phyloP scores from a whole-genome alignment of 768 basidiomycete genomes.

The Cytidiella melzeri region DNA sequence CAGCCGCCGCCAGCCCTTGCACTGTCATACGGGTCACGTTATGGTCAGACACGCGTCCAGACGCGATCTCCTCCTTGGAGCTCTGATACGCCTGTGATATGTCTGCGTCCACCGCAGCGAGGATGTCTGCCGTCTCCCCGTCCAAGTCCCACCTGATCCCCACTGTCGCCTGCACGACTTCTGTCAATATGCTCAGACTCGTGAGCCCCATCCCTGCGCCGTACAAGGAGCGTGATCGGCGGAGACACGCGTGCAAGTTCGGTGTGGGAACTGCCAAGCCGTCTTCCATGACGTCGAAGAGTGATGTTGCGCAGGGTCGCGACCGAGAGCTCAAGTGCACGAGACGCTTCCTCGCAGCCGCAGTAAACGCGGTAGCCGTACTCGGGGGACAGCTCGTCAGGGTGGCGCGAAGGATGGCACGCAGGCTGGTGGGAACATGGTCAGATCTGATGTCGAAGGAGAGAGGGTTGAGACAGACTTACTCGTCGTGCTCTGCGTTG shows the following conservation, averaged over 20 bases:
- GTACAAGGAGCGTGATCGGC: slow-evolving; percentile 59
- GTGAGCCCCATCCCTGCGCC: slow-evolving; percentile 74
- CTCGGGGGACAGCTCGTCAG: slow-evolving; percentile 62
- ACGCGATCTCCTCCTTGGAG: slow-evolving; percentile 65
- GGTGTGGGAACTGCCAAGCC: slow-evolving; percentile 40
- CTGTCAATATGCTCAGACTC: slow-evolving; percentile 48
- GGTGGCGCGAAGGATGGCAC: slow-evolving; percentile 62
- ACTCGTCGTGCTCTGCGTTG: slow-evolving; percentile 68
- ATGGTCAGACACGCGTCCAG: slow-evolving; percentile 44
- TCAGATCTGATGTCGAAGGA: slow-evolving; percentile 3
- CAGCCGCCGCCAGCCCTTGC: slow-evolving; percentile 39
- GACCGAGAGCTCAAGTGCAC: slow-evolving; percentile 33
- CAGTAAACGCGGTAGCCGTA: slow-evolving; percentile 54
- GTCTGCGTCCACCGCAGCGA: slow-evolving; percentile 67
- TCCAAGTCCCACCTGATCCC: slow-evolving; percentile 59
- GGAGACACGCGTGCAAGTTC: slow-evolving; percentile 43
- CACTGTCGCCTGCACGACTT: slow-evolving; percentile 52
- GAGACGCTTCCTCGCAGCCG: slow-evolving; percentile 53
- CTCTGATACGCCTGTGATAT: slow-evolving; percentile 80
- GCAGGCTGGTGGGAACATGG: slow-evolving; percentile 43
- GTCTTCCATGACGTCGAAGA: slow-evolving; percentile 41
- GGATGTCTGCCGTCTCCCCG: slow-evolving; percentile 46
- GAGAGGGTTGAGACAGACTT: slow-evolving; percentile 22
- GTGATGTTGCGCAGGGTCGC: slow-evolving; percentile 31
- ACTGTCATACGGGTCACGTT: slow-evolving; percentile 41